Evolutionary conservation across 2,329 filamentous ascomycete species (phyloP).

Genomic region (Ophiocordyceps polyrhachis-furcata): DNA sequence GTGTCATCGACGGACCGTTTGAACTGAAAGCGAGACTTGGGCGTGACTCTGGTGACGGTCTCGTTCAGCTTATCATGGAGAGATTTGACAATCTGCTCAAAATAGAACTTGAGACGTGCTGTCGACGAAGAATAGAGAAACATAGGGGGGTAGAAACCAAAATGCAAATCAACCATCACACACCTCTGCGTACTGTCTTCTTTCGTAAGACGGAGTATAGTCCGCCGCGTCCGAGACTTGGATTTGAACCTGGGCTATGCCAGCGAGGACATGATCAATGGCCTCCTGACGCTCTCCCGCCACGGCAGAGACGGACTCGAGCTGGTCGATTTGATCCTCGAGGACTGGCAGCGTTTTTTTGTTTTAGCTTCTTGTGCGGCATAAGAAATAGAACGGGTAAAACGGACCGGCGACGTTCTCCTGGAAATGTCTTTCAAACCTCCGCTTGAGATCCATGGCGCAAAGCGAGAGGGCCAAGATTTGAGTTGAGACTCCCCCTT

Average conservation of each 20-base stretch:
- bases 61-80: slow-evolving; percentile 62
- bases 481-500: too few relatives aligned
- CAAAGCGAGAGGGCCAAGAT: not conserved
- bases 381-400: not conserved
- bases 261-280: slow-evolving; percentile 60
- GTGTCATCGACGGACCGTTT: slow-evolving; percentile 20
- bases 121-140: too few relatives aligned
- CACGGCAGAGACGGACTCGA: slow-evolving; percentile 41
- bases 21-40: slow-evolving; percentile 72
- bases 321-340: slow-evolving; percentile 53
- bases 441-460: slow-evolving; percentile 39
- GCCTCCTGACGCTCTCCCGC: slow-evolving; percentile 63
- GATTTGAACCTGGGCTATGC: slow-evolving; percentile 63
- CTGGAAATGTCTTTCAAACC: slow-evolving; percentile 73
- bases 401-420: slow-evolving; percentile 50
- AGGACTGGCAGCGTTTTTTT: slow-evolving; percentile 36
- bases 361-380: not conserved
- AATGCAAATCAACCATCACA: not conserved
- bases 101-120: not conserved
- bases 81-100: slow-evolving; percentile 50
- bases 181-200: slow-evolving; percentile 69
- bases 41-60: slow-evolving; percentile 46
- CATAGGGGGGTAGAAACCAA: too few relatives aligned
- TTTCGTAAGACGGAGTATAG: slow-evolving; percentile 76
- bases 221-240: slow-evolving; percentile 71